Base-by-base conservation (phyloP, 768 basidiomycete genomes). In the Phylloporus sp. region DNA sequence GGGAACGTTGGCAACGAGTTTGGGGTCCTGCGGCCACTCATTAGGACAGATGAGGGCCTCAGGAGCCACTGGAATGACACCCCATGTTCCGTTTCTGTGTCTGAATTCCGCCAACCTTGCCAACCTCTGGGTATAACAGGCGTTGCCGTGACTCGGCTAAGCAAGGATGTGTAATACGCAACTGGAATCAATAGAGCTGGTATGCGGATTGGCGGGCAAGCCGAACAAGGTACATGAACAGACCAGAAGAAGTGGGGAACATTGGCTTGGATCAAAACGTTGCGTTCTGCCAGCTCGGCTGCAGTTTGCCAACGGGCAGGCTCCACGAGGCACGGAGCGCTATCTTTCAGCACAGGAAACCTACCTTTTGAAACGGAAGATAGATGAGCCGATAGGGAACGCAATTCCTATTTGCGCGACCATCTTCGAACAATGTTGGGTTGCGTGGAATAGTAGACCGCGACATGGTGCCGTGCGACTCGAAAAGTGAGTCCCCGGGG, bases 241-340 rank as follows among this genome's bases (percentile, higher is more conserved):
- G 18, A 33, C 4, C 9, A 11, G 24, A 29, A 33, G 28, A 36
- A 32, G 38, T 15, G 11, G 26, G 0, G 33, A 11, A 17, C 3
- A n/a, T 36, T 32, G 39, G 23, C 3, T 33, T 20, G 36, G 34
- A 37, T 40, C 38, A 46, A 53, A 46, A 54, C 55, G 50, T 48
- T 53, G 50, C 11, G 22, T 23, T 42, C 38, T 14, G 34, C 22
- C 29, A 33, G 17, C 24, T 27, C 29, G 11, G 38, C 50, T 46
- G 46, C 34, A 38, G 28, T 11, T n/a, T 57, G 45, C 56, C 56
- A 58, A 58, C 38, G n/a, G 41, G 48, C 49, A 51, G 37, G 17
- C 1, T 35, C 36, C 56, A 59, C 46, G 57, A 59, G 56, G 57
- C 50, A 23, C 31, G 42, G 42, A 44, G 42, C 21, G 38, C 32